Evolutionary conservation across 306 rosid species (phyloP), one percentile per base, ranked within the genome.

Genomic region (Lagenaria siceraria): DNA sequence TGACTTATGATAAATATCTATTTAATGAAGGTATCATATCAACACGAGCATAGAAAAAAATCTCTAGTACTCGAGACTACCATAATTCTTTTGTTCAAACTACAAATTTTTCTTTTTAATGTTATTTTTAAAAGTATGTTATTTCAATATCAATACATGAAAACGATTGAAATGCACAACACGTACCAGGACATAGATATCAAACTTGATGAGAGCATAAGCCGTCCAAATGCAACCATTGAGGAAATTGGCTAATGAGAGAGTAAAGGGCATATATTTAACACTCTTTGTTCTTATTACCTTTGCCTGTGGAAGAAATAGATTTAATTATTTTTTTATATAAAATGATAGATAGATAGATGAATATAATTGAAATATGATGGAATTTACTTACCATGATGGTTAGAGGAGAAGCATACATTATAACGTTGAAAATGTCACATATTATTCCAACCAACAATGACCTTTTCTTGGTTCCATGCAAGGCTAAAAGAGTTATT

Each of bases 171-270:
- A 29, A 29, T 29, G 36, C 36, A 33, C 4, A 36, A n/a, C 33
- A 11, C 21, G 52, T 75, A 86, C 98, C 91, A 93, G 64, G 7
- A 93, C 48, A 55, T 63, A 91, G 78, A 84, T 38, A 65, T 93
- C 98, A 0, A 89, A 71, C 2, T 83, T 80, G 83, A 93, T 83
- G 53, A 93, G 88, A 61, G 97, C 91, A 85, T 90, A 94, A 10
- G 88, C 56, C 13, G 97, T 90, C 97, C 98, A 94, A n/a, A 75
- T 18, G 43, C 35, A 5, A 35, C 96, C 98, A 81, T 91, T 91
- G 10, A 84, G 83, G 62, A 90, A 89, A 82, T 87, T 88, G 22
- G 98, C 17, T 24, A 90, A 0, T 5, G 97, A 91, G 10, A 94
- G 97, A 79, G 77, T 79, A 56, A 91, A 87, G 12, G 97, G 96